A percentile compares a stretch with the other conserved stretches of the same genome.
Conservation (phyloP, 345 rosid genomes). For the Lumnitzera littorea region DNA sequence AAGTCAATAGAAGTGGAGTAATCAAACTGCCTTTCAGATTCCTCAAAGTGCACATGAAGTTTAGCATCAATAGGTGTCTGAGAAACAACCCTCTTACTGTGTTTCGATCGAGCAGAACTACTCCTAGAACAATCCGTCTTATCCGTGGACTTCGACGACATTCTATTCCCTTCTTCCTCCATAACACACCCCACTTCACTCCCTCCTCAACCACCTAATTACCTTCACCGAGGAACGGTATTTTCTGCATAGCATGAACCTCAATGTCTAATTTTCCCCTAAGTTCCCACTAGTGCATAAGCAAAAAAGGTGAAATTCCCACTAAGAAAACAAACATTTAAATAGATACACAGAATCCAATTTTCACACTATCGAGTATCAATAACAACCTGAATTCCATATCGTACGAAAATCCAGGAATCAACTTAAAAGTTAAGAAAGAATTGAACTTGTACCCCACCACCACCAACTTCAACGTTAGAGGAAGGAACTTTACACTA, state of each 20-base stretch:
- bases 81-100: constrained; percentile 36
- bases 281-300: constrained; percentile 1
- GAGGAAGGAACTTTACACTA: no score
- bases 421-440: no score
- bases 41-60: constrained; percentile 57
- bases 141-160: constrained; percentile 50
- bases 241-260: no score
- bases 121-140: constrained; percentile 37
- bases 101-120: constrained; percentile 46
- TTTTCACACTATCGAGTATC: no score
- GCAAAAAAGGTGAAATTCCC: no score
- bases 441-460: no score
- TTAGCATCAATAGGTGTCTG: constrained; percentile 77
- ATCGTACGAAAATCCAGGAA: no score
- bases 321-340: no score
- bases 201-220: not conserved
- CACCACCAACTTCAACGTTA: no score
- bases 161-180: constrained; percentile 17
- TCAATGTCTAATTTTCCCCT: constrained; percentile 2
- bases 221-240: constrained; percentile 5
- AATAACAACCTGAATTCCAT: no score
- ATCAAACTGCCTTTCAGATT: constrained; percentile 51
- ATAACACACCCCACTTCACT: constrained; percentile 9
- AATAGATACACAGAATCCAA: no score
- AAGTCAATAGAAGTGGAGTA: constrained; percentile 56